Percentiles rank a stretch among this genome's conserved stretches.
phyloP scores from a whole-genome alignment of 805 yeast species.

The Priceomyces medius region DNA sequence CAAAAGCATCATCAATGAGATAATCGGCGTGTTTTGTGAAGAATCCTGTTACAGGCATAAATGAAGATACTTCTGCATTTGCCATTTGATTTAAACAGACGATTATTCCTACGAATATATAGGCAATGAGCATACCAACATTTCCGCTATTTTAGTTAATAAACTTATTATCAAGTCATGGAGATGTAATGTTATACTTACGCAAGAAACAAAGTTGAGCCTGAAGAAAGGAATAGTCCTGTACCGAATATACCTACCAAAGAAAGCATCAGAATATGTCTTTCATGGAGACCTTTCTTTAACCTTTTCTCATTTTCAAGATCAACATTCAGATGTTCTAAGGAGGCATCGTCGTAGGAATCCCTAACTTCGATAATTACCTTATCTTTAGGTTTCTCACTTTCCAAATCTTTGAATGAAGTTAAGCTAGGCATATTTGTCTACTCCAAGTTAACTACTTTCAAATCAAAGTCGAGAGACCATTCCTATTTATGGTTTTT shows the following conservation, averaged over 20 bases:
- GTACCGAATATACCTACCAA: constrained; percentile 38
- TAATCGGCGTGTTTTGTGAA: constrained; percentile 35
- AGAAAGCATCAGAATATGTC: constrained; percentile 20
- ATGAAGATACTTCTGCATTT: constrained; percentile 37
- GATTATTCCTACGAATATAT: constrained; percentile 45
- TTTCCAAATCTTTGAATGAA: too few species aligned
- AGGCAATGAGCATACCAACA: constrained; percentile 51
- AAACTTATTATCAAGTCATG: neutral
- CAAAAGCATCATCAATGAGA: constrained; percentile 45
- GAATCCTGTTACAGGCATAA: constrained; percentile 40
- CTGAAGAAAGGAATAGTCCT: constrained; percentile 58
- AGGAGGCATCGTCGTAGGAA: too few species aligned
- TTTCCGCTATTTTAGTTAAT: constrained; percentile 14
- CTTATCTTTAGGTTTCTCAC: too few species aligned
- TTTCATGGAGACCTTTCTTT: constrained; percentile 1
- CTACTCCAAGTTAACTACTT: too few species aligned
- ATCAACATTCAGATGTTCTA: constrained; percentile 1
- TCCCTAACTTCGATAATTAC: too few species aligned
- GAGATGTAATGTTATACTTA: constrained; percentile 15
- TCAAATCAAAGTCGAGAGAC: too few species aligned
- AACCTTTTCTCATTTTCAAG: constrained; percentile 3
- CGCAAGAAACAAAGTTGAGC: constrained; percentile 48
- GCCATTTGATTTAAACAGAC: constrained; percentile 40
- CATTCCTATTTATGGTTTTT: too few species aligned
- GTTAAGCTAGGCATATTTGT: too few species aligned